A percentile compares a stretch with the other conserved stretches of the same genome.
Evolutionary conservation across 2,329 filamentous ascomycete genomes (phyloP).

Genomic region (Trichoderma citrinoviride): DNA sequence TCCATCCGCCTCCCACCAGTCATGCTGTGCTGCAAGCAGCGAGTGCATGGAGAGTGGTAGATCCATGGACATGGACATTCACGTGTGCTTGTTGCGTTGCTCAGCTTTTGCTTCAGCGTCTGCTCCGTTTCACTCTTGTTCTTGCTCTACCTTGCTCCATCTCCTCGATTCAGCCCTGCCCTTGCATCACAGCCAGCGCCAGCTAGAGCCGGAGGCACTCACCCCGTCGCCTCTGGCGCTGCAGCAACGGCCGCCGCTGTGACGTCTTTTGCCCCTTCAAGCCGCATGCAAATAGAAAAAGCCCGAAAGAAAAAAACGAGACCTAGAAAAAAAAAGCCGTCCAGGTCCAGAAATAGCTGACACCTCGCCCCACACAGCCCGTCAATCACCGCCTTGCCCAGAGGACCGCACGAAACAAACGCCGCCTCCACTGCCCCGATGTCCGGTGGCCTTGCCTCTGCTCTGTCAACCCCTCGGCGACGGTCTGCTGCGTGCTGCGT

Average conservation of each 20-base stretch:
- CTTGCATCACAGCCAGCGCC: no score
- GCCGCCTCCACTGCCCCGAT: conserved; percentile 20
- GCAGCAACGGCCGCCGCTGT: conserved; percentile 7
- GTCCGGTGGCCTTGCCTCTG: conserved; percentile 22
- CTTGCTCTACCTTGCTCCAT: no score
- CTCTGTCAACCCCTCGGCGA: conserved; percentile 21
- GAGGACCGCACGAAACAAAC: conserved; percentile 5
- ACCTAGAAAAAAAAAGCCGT: no score
- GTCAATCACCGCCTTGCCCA: conserved; percentile 17
- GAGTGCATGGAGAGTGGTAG: not conserved
- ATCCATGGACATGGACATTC: not conserved
- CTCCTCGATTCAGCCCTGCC: no score
- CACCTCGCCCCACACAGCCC: conserved; percentile 19
- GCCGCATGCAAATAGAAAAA: not conserved
- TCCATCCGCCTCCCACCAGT: not conserved
- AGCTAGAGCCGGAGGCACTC: no score
- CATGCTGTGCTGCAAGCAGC: not conserved
- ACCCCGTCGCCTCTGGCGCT: not conserved
- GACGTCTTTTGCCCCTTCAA: conserved; percentile 10
- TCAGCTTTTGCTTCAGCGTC: not conserved
- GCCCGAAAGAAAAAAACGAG: no score
- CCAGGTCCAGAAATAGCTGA: conserved; percentile 10
- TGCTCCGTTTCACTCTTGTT: not conserved
- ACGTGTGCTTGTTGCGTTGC: not conserved
- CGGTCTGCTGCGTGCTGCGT: not conserved